Conservation (phyloP, 768 basidiomycete species). For the Russula ochroleuca region DNA sequence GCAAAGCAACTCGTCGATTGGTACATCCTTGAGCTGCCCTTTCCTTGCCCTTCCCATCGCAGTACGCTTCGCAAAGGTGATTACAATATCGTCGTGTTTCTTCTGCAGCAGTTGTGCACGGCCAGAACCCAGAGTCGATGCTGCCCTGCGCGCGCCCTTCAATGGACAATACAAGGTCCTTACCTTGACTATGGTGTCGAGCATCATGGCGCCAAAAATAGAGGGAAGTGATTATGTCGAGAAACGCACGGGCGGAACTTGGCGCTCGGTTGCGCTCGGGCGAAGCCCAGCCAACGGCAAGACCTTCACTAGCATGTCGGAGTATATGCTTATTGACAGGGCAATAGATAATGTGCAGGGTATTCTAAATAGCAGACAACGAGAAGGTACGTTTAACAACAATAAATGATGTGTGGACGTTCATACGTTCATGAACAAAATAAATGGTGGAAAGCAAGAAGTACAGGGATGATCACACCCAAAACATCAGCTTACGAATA, state of each 20-base stretch:
- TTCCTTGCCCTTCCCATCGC: conserved; percentile 85
- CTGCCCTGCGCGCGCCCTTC: conserved; percentile 10
- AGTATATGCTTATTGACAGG: conserved; percentile 9
- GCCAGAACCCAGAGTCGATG: conserved; percentile 31
- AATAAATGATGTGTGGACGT: conserved; percentile 12
- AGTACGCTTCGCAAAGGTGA: conserved; percentile 87
- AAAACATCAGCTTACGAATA: conserved; percentile 34
- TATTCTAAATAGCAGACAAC: conserved; percentile 20
- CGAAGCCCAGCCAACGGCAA: background rate
- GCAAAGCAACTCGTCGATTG: conserved; percentile 82
- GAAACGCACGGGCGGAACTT: conserved; percentile 4
- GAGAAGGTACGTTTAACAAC: conserved; percentile 8
- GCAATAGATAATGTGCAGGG: conserved; percentile 12
- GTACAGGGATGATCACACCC: conserved; percentile 28
- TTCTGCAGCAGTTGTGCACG: conserved; percentile 57
- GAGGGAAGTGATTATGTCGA: background rate
- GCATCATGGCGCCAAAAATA: background rate
- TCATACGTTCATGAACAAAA: conserved; percentile 1
- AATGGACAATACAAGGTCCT: background rate
- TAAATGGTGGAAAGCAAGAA: background rate
- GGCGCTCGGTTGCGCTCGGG: conserved; percentile 1
- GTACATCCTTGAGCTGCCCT: conserved; percentile 84
- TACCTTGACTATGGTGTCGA: background rate
- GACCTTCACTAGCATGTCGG: background rate
- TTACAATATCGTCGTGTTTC: conserved; percentile 80